Conservation (phyloP, 139 green algal species). For the Tetratostichococcus sp. region DNA sequence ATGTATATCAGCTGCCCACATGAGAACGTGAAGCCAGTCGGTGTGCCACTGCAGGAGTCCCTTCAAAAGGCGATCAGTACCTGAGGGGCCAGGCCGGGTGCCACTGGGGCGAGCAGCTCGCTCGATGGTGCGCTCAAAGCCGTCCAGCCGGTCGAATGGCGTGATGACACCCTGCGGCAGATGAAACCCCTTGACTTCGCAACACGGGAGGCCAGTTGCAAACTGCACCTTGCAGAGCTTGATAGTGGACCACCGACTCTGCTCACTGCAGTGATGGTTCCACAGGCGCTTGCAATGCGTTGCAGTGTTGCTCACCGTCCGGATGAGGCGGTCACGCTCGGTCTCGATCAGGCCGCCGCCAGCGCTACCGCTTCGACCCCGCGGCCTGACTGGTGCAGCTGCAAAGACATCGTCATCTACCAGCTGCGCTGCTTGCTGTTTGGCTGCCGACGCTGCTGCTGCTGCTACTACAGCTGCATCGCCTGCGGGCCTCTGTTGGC, state of each 20-base stretch:
- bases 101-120: neutral
- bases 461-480: neutral
- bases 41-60: too few relatives aligned
- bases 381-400: neutral
- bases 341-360: conserved; percentile 64
- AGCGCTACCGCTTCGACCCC: neutral
- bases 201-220: too few relatives aligned
- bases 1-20: too few relatives aligned
- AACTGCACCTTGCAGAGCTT: too few relatives aligned
- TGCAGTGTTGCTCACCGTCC: conserved; percentile 31
- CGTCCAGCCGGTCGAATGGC: conserved; percentile 76
- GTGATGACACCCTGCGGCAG: conserved; percentile 70
- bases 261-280: too few relatives aligned
- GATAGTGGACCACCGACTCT: too few relatives aligned
- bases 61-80: neutral
- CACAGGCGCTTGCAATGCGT: neutral
- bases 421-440: conserved; percentile 5
- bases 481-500: neutral
- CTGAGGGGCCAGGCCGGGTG: neutral
- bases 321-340: conserved; percentile 78
- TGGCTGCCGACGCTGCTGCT: neutral
- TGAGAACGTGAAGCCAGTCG: too few relatives aligned
- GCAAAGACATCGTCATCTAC: conserved; percentile 35
- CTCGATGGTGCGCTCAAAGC: conserved; percentile 66
- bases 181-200: too few relatives aligned